Evolutionary conservation across 148 eudicot species (phyloP).

Genomic region (Oxyria digyna): DNA sequence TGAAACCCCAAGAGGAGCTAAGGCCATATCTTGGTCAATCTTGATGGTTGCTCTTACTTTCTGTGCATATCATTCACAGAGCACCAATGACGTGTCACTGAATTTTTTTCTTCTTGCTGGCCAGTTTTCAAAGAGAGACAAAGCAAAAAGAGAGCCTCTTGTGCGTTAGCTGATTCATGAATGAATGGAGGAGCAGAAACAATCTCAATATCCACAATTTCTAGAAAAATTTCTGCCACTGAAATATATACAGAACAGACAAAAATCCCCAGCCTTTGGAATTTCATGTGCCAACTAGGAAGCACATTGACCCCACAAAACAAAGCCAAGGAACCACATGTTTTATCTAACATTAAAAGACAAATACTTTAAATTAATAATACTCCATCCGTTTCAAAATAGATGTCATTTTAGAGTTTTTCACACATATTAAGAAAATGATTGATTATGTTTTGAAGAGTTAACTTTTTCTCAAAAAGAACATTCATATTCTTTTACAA

Average conservation of each 20-base stretch:
- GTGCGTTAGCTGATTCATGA: constrained; percentile 16
- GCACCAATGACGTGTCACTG: not conserved
- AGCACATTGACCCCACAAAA: constrained; percentile 2
- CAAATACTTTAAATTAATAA: not conserved
- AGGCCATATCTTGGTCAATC: constrained; percentile 25
- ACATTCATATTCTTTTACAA: too few species aligned
- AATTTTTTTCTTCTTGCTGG: not conserved
- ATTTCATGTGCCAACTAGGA: not conserved
- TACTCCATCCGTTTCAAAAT: too few species aligned
- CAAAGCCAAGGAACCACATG: constrained; percentile 2
- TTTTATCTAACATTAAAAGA: not conserved
- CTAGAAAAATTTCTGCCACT: constrained; percentile 22
- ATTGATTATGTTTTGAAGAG: too few species aligned
- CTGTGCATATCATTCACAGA: constrained; percentile 1
- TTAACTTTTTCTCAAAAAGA: too few species aligned
- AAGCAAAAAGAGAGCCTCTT: not conserved
- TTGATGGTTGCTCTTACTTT: constrained; percentile 7
- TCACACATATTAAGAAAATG: too few species aligned
- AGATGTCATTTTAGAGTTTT: too few species aligned
- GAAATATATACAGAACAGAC: constrained; percentile 7
- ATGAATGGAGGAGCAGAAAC: constrained; percentile 21
- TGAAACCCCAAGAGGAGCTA: constrained; percentile 23
- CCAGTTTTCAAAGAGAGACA: not conserved
- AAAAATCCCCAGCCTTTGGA: not conserved
- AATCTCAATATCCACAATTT: constrained; percentile 22